These are phyloP conservation scores for Phlegmacium glaucopus DNA, from an alignment of 768 basidiomycete species.

Conservation along the genomic window DNA sequence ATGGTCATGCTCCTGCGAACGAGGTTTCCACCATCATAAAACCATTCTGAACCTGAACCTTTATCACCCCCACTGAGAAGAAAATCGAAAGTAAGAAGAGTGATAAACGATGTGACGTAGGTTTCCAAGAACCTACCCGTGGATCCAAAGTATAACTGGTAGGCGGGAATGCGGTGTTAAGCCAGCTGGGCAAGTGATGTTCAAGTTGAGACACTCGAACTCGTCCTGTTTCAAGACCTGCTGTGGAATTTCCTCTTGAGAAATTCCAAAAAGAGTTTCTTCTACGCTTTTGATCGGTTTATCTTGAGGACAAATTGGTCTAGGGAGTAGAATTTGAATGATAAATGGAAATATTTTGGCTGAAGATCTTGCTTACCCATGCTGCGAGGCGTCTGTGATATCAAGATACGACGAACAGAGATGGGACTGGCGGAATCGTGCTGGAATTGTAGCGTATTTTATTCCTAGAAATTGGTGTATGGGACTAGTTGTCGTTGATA, in stretches of 20 bases:
- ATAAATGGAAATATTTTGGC: not conserved
- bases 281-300: slow-evolving; percentile 43
- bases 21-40: slow-evolving; percentile 70
- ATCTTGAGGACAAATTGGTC: slow-evolving; percentile 75
- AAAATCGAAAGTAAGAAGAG: slow-evolving; percentile 7
- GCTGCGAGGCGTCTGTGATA: slow-evolving; percentile 57
- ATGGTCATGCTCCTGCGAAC: slow-evolving; percentile 63
- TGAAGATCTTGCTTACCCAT: slow-evolving; percentile 57
- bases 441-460: slow-evolving; percentile 72
- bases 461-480: slow-evolving; percentile 77
- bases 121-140: slow-evolving; percentile 59
- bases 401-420: slow-evolving; percentile 56
- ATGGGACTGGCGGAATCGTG: slow-evolving; percentile 72
- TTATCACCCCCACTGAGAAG: slow-evolving; percentile 59
- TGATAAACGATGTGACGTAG: slow-evolving; percentile 2
- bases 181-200: slow-evolving; percentile 71
- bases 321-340: slow-evolving; percentile 21
- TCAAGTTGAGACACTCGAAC: slow-evolving; percentile 77
- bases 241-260: slow-evolving; percentile 47
- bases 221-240: slow-evolving; percentile 64
- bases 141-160: slow-evolving; percentile 86
- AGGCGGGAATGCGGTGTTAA: slow-evolving; percentile 47
- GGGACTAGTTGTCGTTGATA: slow-evolving; percentile 51
- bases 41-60: slow-evolving; percentile 75
- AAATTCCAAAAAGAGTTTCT: slow-evolving; percentile 59